Percentiles rank a stretch among this genome's conserved stretches.
phyloP scores from a whole-genome alignment of 176 grass and related monocot species.

The Oryza meridionalis region DNA sequence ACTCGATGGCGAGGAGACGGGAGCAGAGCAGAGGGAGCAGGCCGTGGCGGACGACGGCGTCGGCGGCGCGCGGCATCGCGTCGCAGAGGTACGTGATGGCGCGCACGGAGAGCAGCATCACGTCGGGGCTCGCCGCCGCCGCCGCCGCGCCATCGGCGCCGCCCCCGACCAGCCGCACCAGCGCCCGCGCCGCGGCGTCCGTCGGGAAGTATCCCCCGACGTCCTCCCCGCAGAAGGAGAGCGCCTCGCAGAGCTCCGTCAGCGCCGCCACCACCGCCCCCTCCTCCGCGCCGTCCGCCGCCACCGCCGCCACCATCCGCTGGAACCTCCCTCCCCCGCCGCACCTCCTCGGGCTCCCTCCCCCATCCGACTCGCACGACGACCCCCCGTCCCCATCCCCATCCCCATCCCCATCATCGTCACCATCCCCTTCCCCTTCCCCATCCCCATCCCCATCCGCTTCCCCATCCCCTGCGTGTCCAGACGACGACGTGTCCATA shows the following conservation, averaged over 20 bases:
- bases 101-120: conserved; percentile 77
- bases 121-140: conserved; percentile 54
- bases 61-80: conserved; percentile 74
- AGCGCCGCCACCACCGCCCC: conserved; percentile 53
- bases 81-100: conserved; percentile 95
- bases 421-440: conserved; percentile 8
- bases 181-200: conserved; percentile 62
- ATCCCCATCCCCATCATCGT: not conserved
- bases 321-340: conserved; percentile 48
- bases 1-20: conserved; percentile 70
- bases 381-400: conserved; percentile 44
- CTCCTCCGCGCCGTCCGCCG: conserved; percentile 45
- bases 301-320: conserved; percentile 65
- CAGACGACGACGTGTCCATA: conserved; percentile 71
- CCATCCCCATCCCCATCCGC: conserved; percentile 16
- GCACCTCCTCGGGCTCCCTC: conserved; percentile 31
- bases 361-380: conserved; percentile 67
- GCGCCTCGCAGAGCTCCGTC: conserved; percentile 87
- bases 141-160: conserved; percentile 28
- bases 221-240: conserved; percentile 90
- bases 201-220: conserved; percentile 56
- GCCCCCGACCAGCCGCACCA: conserved; percentile 58
- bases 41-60: conserved; percentile 75
- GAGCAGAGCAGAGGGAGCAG: conserved; percentile 79
- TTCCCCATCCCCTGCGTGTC: conserved; percentile 44